Conservation (phyloP, 352 stramenopile species). For the Pythium brassicae region DNA sequence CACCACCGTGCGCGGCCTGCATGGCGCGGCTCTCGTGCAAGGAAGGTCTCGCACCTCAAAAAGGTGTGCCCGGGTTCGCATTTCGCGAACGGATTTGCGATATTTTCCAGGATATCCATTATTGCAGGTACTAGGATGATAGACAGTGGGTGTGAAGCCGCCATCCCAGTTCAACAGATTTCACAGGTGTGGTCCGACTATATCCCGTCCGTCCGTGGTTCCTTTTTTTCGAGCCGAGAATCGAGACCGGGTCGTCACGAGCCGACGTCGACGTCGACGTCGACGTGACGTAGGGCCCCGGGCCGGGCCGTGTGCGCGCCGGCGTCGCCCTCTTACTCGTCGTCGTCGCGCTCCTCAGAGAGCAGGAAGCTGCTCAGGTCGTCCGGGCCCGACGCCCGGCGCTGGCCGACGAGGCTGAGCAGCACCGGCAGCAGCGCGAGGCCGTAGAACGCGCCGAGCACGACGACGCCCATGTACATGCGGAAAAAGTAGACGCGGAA, state of each 20-base stretch:
- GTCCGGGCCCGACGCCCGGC: slow-evolving; percentile 33
- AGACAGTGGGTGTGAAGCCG: neutral
- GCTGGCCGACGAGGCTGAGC: slow-evolving; percentile 66
- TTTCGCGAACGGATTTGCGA: too few species aligned
- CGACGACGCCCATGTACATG: slow-evolving; percentile 89
- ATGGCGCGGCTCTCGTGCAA: too few species aligned
- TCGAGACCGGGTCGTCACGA: neutral
- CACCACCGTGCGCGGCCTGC: too few species aligned
- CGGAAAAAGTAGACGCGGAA: slow-evolving; percentile 93
- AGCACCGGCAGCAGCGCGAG: slow-evolving; percentile 78
- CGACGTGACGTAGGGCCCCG: too few species aligned
- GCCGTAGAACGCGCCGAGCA: slow-evolving; percentile 82
- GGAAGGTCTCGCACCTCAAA: too few species aligned
- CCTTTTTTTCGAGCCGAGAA: neutral
- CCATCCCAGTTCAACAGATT: neutral
- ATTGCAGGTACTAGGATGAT: neutral
- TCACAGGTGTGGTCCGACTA: neutral
- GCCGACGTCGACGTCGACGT: neutral
- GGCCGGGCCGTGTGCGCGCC: too few species aligned
- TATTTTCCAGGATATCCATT: neutral
- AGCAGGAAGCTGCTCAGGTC: slow-evolving; percentile 70
- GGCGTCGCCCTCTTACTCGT: slow-evolving; percentile 46
- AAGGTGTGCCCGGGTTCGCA: too few species aligned
- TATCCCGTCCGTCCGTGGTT: too few species aligned
- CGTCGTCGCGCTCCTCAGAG: slow-evolving; percentile 55